These are phyloP conservation scores for Cyberlindnera meyerae DNA, from an alignment of 805 yeast species.

Conservation along the genomic window DNA sequence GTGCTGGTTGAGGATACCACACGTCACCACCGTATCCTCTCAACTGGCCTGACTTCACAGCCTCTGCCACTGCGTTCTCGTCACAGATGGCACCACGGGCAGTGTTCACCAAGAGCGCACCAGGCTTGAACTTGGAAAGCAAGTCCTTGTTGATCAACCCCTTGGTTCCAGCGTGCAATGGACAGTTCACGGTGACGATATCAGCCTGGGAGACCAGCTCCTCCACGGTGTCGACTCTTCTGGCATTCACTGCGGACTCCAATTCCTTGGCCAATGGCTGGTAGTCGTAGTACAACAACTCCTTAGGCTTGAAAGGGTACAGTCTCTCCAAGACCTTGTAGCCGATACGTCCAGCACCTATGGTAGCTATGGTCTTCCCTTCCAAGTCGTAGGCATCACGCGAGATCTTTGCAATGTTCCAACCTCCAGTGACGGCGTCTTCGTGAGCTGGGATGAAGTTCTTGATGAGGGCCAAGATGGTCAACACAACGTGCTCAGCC, in stretches of 20 bases:
- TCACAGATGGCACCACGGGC: slow-evolving; percentile 80
- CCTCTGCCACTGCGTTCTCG: slow-evolving; percentile 71
- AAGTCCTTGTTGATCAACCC: slow-evolving; percentile 65
- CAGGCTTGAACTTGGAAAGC: slow-evolving; percentile 65
- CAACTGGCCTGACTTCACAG: slow-evolving; percentile 61
- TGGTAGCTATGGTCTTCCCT: slow-evolving; percentile 71
- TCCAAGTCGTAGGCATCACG: slow-evolving; percentile 72
- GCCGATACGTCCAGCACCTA: slow-evolving; percentile 81
- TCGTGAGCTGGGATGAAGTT: slow-evolving; percentile 78
- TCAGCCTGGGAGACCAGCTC: slow-evolving; percentile 66
- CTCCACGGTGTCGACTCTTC: slow-evolving; percentile 54
- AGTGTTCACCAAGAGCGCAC: slow-evolving; percentile 71
- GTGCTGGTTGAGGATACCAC: slow-evolving; percentile 84
- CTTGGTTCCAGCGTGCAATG: slow-evolving; percentile 64
- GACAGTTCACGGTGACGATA: slow-evolving; percentile 72
- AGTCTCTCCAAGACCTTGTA: slow-evolving; percentile 69
- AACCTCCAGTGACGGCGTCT: slow-evolving; percentile 53
- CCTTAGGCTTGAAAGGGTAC: slow-evolving; percentile 68
- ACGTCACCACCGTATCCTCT: slow-evolving; percentile 85
- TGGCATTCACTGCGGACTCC: slow-evolving; percentile 53
- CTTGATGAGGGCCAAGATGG: slow-evolving; percentile 64
- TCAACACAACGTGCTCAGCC: slow-evolving; percentile 77
- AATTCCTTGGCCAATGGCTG: slow-evolving; percentile 58
- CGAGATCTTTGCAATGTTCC: slow-evolving; percentile 78
- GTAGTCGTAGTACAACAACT: slow-evolving; percentile 70